These are phyloP conservation scores for Stachybotrys chartarum DNA, from an alignment of 2,329 filamentous ascomycete genomes.

Conservation along the genomic window DNA sequence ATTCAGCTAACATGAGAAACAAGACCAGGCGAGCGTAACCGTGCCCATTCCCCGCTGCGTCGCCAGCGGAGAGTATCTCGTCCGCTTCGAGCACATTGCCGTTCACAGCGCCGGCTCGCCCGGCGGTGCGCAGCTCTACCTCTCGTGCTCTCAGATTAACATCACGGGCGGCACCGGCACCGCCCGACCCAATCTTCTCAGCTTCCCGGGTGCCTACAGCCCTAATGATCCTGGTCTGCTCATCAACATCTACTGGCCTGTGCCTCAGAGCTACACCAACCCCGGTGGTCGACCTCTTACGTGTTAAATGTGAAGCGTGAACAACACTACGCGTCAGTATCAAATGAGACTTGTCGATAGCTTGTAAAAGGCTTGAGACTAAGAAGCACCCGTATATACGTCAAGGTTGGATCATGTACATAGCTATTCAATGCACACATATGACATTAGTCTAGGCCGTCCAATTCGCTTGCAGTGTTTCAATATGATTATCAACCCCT, in stretches of 20 bases:
- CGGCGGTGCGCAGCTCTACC: conserved; percentile 39
- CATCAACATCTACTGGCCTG: conserved; percentile 35
- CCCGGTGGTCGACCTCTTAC: no score
- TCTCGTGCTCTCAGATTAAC: conserved; percentile 32
- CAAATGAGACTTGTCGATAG: no score
- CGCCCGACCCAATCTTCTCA: conserved; percentile 27
- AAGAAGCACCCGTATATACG: no score
- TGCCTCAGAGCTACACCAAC: conserved; percentile 27
- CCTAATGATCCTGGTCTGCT: conserved; percentile 32
- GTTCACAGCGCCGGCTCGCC: conserved; percentile 32
- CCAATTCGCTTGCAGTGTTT: no score
- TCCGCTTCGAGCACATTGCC: conserved; percentile 42
- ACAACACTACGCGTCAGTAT: no score
- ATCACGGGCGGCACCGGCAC: conserved; percentile 33
- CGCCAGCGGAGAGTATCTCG: conserved; percentile 40
- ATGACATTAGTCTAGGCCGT: no score
- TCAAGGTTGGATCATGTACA: no score
- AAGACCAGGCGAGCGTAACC: conserved; percentile 22
- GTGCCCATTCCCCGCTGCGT: conserved; percentile 36
- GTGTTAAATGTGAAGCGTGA: no score
- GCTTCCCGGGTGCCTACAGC: conserved; percentile 34
- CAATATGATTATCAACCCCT: no score
- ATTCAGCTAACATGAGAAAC: neutral
- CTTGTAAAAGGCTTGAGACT: no score
- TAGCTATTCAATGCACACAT: no score